Evolutionary conservation across 2,329 filamentous ascomycete genomes (phyloP), one percentile per base, ranked within the genome.

Genomic region (Verticillium nonalfalfae): DNA sequence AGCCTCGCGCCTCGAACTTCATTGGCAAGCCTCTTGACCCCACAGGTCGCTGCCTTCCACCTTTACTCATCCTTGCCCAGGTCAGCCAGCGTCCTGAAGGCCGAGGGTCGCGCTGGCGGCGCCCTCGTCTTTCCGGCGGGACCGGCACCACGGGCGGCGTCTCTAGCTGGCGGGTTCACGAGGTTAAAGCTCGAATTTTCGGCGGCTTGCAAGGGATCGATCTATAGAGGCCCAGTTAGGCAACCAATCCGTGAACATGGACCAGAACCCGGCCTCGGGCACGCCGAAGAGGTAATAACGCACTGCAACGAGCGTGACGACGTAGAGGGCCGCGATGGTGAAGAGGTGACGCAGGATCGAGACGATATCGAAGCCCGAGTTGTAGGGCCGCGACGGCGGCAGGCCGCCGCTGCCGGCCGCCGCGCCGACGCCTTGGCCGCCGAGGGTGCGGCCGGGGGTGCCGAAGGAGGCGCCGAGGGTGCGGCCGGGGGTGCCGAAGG

Each of bases 161-260:
- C 63, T 59, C 13, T 68, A 3, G 69, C 66, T 45, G 66, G 70
- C 11, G 76, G 73, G 13, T 74, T 80, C 59, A 81, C 77, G 15
- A 82, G 68, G 64, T 88, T 88, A 74, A 85, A 89, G 15, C 74
- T 74, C 21, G 85, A 88, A 56, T 76, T 78, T 72, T 87, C 81
- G 2, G 85, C 86, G 3, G 85, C 78, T 67, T 82, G 83, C 72
- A 86, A 87, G 0, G 84, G 81, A 68, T 89, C 86, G 60, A 88
- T 79, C 80, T 87, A 67, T 59, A 61, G 21, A 54, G 33, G 21
- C 36, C 57, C 36, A 31, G 57, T 33, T 40, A 56, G 52, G 59
- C 54, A 35, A 65, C 61, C 63, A 65, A 39, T 63, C 64, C 59
- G 64, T 57, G 62, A 58, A 45, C 38, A 55, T 50, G 3, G 15